Conservation (phyloP, 2,329 filamentous ascomycete genomes). For the Pyrenophora teres region DNA sequence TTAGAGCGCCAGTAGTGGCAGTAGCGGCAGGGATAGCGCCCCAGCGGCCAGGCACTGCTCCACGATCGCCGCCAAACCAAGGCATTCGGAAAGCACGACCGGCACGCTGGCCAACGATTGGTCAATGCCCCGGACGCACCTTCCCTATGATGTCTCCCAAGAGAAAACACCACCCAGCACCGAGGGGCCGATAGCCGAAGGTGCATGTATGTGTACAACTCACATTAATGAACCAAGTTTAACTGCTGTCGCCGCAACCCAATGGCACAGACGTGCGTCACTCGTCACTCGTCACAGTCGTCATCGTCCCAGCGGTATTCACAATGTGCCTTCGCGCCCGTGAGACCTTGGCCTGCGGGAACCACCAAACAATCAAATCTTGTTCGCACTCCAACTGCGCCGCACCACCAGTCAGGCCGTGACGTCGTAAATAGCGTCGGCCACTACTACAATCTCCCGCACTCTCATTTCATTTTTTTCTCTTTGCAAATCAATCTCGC, state of each 20-base stretch:
- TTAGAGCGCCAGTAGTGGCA: conserved; percentile 13
- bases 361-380: conserved; percentile 24
- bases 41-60: conserved; percentile 11
- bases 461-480: conserved; percentile 19
- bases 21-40: conserved; percentile 17
- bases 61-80: conserved; percentile 23
- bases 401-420: conserved; percentile 16
- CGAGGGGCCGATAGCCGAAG: conserved; percentile 9
- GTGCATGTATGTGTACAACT: conserved; percentile 32
- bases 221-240: conserved; percentile 9
- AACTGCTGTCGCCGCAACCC: neutral
- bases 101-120: conserved; percentile 13
- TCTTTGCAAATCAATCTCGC: conserved; percentile 2
- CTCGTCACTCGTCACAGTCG: neutral
- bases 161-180: conserved; percentile 6
- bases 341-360: conserved; percentile 2
- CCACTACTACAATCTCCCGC: conserved; percentile 12
- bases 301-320: neutral
- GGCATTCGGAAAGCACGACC: conserved; percentile 11
- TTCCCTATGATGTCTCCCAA: conserved; percentile 27
- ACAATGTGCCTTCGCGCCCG: conserved; percentile 1
- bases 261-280: neutral
- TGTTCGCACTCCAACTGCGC: conserved; percentile 21
- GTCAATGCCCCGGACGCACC: conserved; percentile 13
- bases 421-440: conserved; percentile 17